Evolutionary conservation across 768 basidiomycete genomes (phyloP).

Genomic region (Gyrodon lividus): DNA sequence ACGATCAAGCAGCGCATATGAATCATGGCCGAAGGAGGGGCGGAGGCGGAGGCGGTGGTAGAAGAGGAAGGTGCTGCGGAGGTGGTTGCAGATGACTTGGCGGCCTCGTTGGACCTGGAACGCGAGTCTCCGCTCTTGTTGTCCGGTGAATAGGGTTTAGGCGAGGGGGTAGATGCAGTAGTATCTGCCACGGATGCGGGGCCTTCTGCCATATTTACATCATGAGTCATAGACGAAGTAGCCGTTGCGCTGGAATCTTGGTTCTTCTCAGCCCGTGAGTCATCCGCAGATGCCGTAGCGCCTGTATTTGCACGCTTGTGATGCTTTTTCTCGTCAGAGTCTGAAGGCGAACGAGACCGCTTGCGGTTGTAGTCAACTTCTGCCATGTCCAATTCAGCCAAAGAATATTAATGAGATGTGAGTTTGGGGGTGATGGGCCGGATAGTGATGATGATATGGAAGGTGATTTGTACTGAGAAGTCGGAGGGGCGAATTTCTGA

Average conservation of each 20-base stretch:
- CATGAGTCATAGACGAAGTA: slow-evolving; percentile 42
- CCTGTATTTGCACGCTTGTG: slow-evolving; percentile 86
- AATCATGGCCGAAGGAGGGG: slow-evolving; percentile 78
- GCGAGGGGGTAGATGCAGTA: slow-evolving; percentile 59
- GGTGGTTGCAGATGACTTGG: slow-evolving; percentile 45
- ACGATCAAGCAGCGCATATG: slow-evolving; percentile 99
- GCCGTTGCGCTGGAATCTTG: slow-evolving; percentile 43
- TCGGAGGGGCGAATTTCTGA: slow-evolving; percentile 45
- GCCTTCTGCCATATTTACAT: slow-evolving; percentile 65
- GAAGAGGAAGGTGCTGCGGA: slow-evolving; percentile 52
- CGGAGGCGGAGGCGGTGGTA: slow-evolving; percentile 34
- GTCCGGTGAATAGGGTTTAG: slow-evolving; percentile 43
- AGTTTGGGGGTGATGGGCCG: slow-evolving; percentile 43
- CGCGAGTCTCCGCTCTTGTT: slow-evolving; percentile 42
- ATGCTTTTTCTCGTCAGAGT: slow-evolving; percentile 75
- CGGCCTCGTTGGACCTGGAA: slow-evolving; percentile 35
- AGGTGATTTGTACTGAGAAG: slow-evolving; percentile 40
- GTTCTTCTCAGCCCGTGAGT: slow-evolving; percentile 48
- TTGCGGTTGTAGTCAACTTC: slow-evolving; percentile 83
- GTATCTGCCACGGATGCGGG: slow-evolving; percentile 39
- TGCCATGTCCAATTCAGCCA: slow-evolving; percentile 74
- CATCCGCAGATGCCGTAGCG: slow-evolving; percentile 60
- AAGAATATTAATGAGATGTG: slow-evolving; percentile 38
- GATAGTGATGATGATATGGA: slow-evolving; percentile 40
- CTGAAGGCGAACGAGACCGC: slow-evolving; percentile 83